These are phyloP conservation scores for Neurospora hispaniola DNA, from an alignment of 495 filamentous ascomycete genomes.

Conservation along the genomic window DNA sequence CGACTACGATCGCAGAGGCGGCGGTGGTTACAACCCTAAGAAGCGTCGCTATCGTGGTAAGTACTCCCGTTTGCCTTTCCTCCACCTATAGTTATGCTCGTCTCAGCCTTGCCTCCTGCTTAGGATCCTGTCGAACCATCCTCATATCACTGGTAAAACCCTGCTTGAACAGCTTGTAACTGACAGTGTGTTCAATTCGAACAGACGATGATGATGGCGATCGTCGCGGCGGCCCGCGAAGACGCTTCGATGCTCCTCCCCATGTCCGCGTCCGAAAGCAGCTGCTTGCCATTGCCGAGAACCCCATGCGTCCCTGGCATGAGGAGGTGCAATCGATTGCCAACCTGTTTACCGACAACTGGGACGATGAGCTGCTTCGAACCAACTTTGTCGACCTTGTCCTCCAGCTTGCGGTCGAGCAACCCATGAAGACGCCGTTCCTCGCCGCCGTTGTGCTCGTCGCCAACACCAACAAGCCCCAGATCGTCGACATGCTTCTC, in stretches of 20 bases:
- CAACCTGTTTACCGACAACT: slow-evolving; percentile 64
- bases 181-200: not conserved
- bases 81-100: not conserved
- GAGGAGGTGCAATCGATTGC: slow-evolving; percentile 73
- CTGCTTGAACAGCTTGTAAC: not conserved
- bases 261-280: slow-evolving; percentile 68
- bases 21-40: slow-evolving; percentile 56
- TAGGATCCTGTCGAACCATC: not conserved
- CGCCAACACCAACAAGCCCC: slow-evolving; percentile 60
- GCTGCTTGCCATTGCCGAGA: slow-evolving; percentile 76
- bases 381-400: slow-evolving; percentile 58
- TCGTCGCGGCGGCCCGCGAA: slow-evolving; percentile 61
- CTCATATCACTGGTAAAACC: not conserved
- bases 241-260: slow-evolving; percentile 70
- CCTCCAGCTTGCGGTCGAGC: slow-evolving; percentile 71
- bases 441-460: slow-evolving; percentile 70
- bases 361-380: slow-evolving; percentile 57
- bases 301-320: slow-evolving; percentile 65
- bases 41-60: slow-evolving; percentile 42
- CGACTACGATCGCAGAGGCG: slow-evolving; percentile 58
- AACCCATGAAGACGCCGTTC: slow-evolving; percentile 94
- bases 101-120: not conserved
- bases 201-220: slow-evolving; percentile 54
- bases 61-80: slow-evolving; percentile 2
- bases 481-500: slow-evolving; percentile 59